These are phyloP conservation scores for Ciborinia camelliae DNA, from an alignment of 2,329 filamentous ascomycete species.

Conservation along the genomic window DNA sequence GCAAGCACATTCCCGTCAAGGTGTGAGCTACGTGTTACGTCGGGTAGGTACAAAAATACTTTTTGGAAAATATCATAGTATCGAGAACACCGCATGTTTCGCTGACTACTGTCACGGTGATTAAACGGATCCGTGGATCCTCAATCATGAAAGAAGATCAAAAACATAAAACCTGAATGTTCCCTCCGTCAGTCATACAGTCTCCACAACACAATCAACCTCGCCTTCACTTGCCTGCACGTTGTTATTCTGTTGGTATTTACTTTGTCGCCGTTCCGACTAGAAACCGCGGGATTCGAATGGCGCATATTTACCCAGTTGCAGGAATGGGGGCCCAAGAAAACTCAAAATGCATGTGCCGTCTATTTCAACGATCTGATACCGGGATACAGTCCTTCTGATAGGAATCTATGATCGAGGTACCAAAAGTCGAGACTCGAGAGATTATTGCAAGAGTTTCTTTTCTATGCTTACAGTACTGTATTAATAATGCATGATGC, in stretches of 20 bases:
- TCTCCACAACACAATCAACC: neutral
- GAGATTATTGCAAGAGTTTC: neutral
- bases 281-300: neutral
- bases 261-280: neutral
- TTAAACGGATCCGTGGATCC: neutral
- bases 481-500: constrained; percentile 11
- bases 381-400: constrained; percentile 14
- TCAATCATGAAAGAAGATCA: neutral
- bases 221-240: constrained; percentile 8
- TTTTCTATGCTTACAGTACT: neutral
- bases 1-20: constrained; percentile 13
- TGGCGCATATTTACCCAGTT: neutral
- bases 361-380: constrained; percentile 13
- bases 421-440: neutral
- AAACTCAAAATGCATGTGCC: neutral
- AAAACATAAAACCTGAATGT: neutral
- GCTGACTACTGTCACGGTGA: constrained; percentile 11
- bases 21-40: constrained; percentile 8
- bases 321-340: neutral
- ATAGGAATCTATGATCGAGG: neutral
- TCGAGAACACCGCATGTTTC: constrained; percentile 10
- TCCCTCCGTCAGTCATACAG: neutral
- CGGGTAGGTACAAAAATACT: constrained; percentile 15
- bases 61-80: neutral
- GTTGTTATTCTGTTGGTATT: neutral